These are phyloP conservation scores for Protomyces inouyei DNA, from an alignment of 1,139 yeast species.

Conservation along the genomic window DNA sequence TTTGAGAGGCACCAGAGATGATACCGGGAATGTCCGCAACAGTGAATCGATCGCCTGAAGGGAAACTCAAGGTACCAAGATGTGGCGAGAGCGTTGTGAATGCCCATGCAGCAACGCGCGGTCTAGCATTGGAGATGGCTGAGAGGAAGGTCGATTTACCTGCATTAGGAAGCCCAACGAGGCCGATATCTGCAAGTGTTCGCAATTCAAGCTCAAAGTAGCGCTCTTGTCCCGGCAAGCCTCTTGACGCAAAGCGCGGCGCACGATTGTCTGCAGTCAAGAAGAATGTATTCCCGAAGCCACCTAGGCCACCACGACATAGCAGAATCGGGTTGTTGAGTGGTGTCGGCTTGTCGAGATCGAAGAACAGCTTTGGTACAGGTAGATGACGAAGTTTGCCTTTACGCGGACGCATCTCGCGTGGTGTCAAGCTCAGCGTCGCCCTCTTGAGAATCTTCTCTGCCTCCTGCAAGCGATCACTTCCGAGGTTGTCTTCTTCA, in stretches of 20 bases:
- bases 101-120: conserved; percentile 94
- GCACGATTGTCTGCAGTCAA: conserved; percentile 75
- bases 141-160: conserved; percentile 86
- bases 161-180: conserved; percentile 94
- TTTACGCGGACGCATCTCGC: conserved; percentile 49
- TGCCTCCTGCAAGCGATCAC: conserved; percentile 13
- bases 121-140: conserved; percentile 85
- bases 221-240: conserved; percentile 64
- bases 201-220: conserved; percentile 76
- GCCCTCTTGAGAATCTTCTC: conserved; percentile 46
- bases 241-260: conserved; percentile 79
- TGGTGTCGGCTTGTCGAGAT: conserved; percentile 58
- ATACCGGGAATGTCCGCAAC: conserved; percentile 98
- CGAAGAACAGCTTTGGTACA: conserved; percentile 70
- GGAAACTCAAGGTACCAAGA: conserved; percentile 55
- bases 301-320: conserved; percentile 83
- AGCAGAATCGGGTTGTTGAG: conserved; percentile 56
- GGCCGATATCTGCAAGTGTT: conserved; percentile 83
- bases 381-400: conserved; percentile 31
- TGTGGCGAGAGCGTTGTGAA: conserved; percentile 91
- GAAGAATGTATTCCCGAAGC: conserved; percentile 94
- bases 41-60: conserved; percentile 59
- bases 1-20: conserved; percentile 71
- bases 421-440: conserved; percentile 55
- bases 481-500: conserved; percentile 20